Conservation (phyloP, 352 stramenopile genomes). For the Pythium aristosporum region DNA sequence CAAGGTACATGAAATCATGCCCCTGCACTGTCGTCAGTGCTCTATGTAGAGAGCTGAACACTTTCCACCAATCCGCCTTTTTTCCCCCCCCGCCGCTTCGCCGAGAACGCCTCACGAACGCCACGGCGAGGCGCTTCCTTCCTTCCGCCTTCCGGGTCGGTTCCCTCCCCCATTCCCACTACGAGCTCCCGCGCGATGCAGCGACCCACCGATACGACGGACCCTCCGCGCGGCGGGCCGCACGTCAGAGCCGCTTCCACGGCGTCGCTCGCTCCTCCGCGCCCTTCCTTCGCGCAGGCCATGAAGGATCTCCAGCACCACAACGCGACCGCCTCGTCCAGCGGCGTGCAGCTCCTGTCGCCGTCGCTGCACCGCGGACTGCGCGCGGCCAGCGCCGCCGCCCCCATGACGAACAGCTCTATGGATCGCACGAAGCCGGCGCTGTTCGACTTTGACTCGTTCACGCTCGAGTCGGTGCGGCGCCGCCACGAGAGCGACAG, state of each 20-base stretch:
- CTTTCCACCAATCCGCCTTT: background rate
- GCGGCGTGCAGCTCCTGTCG: slow-evolving; percentile 25
- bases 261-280: background rate
- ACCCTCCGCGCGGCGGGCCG: background rate
- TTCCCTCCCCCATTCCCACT: background rate
- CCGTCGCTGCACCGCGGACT: slow-evolving; percentile 21
- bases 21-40: background rate
- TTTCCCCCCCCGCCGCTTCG: background rate
- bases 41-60: background rate
- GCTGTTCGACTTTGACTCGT: slow-evolving; percentile 41
- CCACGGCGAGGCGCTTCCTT: background rate
- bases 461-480: slow-evolving; percentile 47
- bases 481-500: slow-evolving; percentile 8
- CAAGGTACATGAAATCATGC: background rate
- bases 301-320: slow-evolving; percentile 18
- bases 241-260: slow-evolving; percentile 1
- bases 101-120: background rate
- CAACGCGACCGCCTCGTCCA: background rate
- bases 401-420: background rate
- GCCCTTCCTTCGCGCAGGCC: background rate
- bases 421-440: background rate
- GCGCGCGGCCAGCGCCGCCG: slow-evolving; percentile 1
- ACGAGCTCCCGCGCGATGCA: slow-evolving; percentile 1
- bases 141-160: background rate
- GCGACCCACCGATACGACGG: background rate